These are phyloP conservation scores for Saturnispora besseyi DNA, from an alignment of 805 yeast species.

Conservation along the genomic window DNA sequence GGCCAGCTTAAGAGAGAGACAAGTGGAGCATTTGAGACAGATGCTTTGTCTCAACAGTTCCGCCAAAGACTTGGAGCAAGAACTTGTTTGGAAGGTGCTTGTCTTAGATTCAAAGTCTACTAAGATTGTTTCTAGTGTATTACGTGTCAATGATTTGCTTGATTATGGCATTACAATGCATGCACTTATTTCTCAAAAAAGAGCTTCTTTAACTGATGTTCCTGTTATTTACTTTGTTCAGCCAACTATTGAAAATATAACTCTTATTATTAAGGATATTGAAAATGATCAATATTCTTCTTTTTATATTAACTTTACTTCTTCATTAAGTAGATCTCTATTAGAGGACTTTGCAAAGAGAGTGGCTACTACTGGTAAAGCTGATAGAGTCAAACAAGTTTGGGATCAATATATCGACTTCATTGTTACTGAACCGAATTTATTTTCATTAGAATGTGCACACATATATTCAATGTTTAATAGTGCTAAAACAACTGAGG, in stretches of 20 bases:
- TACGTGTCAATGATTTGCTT: slow-evolving; percentile 83
- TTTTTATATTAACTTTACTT: slow-evolving; percentile 79
- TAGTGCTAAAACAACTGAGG: slow-evolving; percentile 65
- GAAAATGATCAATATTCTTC: slow-evolving; percentile 67
- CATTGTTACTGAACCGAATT: slow-evolving; percentile 84
- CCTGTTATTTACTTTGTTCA: slow-evolving; percentile 89
- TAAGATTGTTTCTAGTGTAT: slow-evolving; percentile 80
- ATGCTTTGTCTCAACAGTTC: slow-evolving; percentile 70
- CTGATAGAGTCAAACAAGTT: slow-evolving; percentile 72
- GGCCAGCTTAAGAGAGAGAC: slow-evolving; percentile 23
- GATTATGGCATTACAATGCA: slow-evolving; percentile 91
- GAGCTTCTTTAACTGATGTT: slow-evolving; percentile 88
- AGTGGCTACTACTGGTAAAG: slow-evolving; percentile 64
- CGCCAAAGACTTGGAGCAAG: slow-evolving; percentile 55
- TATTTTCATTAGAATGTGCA: slow-evolving; percentile 69
- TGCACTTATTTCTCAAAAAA: slow-evolving; percentile 54
- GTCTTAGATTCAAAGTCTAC: slow-evolving; percentile 76
- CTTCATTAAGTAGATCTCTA: slow-evolving; percentile 64
- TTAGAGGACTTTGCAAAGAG: slow-evolving; percentile 84
- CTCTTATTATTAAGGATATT: slow-evolving; percentile 62
- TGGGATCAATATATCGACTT: slow-evolving; percentile 92
- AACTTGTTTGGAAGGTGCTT: slow-evolving; percentile 83
- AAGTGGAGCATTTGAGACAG: slow-evolving; percentile 47
- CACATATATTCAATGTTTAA: slow-evolving; percentile 62
- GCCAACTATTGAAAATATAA: slow-evolving; percentile 73